Percentiles rank a stretch among this genome's conserved stretches.
These are phyloP conservation scores for Dactylellina cionopaga DNA, from an alignment of 2,329 filamentous ascomycete genomes.

Conservation along the genomic window DNA sequence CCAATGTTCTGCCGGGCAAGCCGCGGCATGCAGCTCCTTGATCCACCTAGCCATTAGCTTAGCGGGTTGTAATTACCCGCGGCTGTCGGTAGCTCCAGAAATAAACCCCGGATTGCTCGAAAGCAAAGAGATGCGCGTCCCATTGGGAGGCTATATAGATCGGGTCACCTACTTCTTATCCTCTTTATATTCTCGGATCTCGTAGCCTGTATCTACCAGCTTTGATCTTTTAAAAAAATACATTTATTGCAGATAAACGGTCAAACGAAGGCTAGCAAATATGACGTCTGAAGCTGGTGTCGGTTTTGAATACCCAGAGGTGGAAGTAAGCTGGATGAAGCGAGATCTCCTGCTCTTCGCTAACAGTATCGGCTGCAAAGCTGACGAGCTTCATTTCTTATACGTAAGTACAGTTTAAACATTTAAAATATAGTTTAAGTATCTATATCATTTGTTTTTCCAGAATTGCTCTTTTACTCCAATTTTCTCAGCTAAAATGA, in stretches of 20 bases:
- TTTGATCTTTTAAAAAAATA: too few species aligned
- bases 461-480: too few species aligned
- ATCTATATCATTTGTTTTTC: too few species aligned
- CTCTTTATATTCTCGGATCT: not conserved
- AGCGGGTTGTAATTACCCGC: conserved; percentile 26
- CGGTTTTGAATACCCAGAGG: conserved; percentile 79
- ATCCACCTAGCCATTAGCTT: conserved; percentile 1
- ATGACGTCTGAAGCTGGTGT: conserved; percentile 36
- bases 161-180: not conserved
- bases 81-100: conserved; percentile 27
- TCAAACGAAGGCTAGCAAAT: too few species aligned
- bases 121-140: not conserved
- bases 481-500: too few species aligned
- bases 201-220: too few species aligned
- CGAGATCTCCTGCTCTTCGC: conserved; percentile 90
- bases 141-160: not conserved
- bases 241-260: too few species aligned
- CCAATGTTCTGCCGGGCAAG: conserved; percentile 10
- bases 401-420: conserved; percentile 69
- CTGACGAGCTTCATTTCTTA: conserved; percentile 91
- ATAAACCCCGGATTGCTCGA: conserved; percentile 11
- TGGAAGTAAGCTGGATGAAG: conserved; percentile 84
- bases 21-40: conserved; percentile 16
- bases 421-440: too few species aligned
- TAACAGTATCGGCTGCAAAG: conserved; percentile 83